Percentiles rank a stretch among this genome's conserved stretches.
Conservation (phyloP, 1,284 basidiomycete species). For the Ustilago vetiveriae region DNA sequence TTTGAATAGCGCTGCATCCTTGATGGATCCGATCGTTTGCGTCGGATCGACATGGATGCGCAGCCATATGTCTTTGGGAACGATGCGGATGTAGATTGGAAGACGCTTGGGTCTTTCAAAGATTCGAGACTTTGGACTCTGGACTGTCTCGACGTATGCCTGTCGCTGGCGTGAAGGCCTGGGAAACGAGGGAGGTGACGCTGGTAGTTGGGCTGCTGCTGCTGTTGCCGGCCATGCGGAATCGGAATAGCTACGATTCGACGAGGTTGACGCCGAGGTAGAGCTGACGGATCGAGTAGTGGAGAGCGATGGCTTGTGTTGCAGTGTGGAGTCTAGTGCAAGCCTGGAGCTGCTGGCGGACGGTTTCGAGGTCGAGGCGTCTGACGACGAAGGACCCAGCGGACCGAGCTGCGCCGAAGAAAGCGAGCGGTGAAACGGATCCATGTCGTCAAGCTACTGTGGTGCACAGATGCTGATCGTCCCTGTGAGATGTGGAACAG, state of each 20-base stretch:
- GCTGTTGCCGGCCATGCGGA: not conserved
- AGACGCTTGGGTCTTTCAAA: constrained; percentile 5
- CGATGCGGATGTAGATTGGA: constrained; percentile 54
- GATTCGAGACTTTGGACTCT: not conserved
- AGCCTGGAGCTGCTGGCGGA: not conserved
- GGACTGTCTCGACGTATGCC: not conserved
- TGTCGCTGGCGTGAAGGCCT: constrained; percentile 1
- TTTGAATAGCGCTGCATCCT: constrained; percentile 37
- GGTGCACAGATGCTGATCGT: too few species aligned
- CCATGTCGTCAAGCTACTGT: too few species aligned
- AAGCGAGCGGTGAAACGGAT: not conserved
- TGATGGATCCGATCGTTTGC: constrained; percentile 51
- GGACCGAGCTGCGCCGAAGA: not conserved
- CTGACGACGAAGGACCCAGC: not conserved
- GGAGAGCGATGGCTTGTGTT: constrained; percentile 22
- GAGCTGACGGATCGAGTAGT: constrained; percentile 26
- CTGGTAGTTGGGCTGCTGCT: not conserved
- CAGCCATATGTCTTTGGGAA: constrained; percentile 57
- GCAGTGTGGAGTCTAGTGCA: constrained; percentile 3
- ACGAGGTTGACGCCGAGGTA: constrained; percentile 18
- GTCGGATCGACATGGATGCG: constrained; percentile 41
- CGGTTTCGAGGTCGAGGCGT: not conserved
- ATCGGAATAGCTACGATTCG: constrained; percentile 8
- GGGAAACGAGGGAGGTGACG: not conserved
- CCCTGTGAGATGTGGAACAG: not conserved